These are phyloP conservation scores for Lachancea dasiensis DNA, from an alignment of 805 yeast species.

Conservation along the genomic window DNA sequence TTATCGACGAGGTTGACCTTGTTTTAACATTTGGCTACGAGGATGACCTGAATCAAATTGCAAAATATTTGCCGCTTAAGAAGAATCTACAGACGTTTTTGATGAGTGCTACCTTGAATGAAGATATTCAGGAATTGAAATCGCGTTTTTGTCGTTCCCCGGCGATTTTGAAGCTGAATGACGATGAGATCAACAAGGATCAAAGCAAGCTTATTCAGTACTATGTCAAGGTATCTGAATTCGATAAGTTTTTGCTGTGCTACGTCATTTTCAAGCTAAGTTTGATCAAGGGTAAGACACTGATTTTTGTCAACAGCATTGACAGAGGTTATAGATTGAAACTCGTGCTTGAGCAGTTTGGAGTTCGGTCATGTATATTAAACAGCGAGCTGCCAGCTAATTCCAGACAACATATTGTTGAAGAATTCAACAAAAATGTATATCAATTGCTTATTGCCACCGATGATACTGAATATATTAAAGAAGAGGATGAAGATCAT, in stretches of 20 bases:
- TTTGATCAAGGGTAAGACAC: slow-evolving; percentile 83
- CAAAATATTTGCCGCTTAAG: slow-evolving; percentile 59
- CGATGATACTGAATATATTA: slow-evolving; percentile 69
- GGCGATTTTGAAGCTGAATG: slow-evolving; percentile 73
- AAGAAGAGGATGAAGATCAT: slow-evolving; percentile 36
- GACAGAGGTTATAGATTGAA: slow-evolving; percentile 93
- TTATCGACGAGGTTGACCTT: slow-evolving; percentile 93
- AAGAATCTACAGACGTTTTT: slow-evolving; percentile 79
- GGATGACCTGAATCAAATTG: slow-evolving; percentile 69
- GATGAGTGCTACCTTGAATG: slow-evolving; percentile 94
- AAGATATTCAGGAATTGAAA: slow-evolving; percentile 75
- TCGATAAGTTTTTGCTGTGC: slow-evolving; percentile 84
- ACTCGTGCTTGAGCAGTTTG: slow-evolving; percentile 89
- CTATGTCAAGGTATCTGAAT: slow-evolving; percentile 79
- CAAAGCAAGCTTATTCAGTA: slow-evolving; percentile 69
- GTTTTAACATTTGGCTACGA: slow-evolving; percentile 84
- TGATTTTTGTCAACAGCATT: slow-evolving; percentile 86
- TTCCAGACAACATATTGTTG: slow-evolving; percentile 91
- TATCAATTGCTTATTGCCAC: slow-evolving; percentile 89
- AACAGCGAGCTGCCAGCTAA: slow-evolving; percentile 91
- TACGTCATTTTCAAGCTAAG: slow-evolving; percentile 88
- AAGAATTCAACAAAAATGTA: slow-evolving; percentile 86
- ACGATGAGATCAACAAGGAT: slow-evolving; percentile 49
- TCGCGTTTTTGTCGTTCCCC: slow-evolving; percentile 73
- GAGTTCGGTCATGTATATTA: slow-evolving; percentile 78